A percentile compares a stretch with the other conserved stretches of the same genome.
These are phyloP conservation scores for Plasmodium gaboni DNA, from an alignment of 169 alveolate species.

Conservation along the genomic window DNA sequence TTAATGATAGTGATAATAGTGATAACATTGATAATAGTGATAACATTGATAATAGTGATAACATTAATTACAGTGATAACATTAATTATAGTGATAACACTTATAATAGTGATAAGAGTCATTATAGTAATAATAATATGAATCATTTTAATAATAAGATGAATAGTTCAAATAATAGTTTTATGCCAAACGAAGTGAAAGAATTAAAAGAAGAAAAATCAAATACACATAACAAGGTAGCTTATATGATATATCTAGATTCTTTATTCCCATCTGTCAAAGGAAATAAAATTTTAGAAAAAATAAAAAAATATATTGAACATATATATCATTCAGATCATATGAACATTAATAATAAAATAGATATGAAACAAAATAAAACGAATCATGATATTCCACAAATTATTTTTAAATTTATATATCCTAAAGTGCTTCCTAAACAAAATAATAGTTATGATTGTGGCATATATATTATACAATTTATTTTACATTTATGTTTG, in stretches of 20 bases:
- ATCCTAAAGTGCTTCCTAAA: constrained; percentile 69
- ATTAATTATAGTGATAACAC: neutral
- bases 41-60: neutral
- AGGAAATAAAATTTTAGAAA: constrained; percentile 52
- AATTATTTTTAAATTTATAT: constrained; percentile 72
- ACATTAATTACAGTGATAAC: neutral
- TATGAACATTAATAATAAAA: neutral
- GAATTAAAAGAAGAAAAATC: neutral
- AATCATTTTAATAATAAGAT: neutral
- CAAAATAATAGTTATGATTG: constrained; percentile 82
- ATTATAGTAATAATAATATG: neutral
- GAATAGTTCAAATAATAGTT: neutral
- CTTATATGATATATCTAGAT: constrained; percentile 80
- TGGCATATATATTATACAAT: constrained; percentile 79
- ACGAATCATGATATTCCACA: neutral
- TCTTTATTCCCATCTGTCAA: constrained; percentile 73
- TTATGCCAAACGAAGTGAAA: neutral
- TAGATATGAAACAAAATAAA: neutral
- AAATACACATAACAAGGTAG: constrained; percentile 22
- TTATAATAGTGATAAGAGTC: neutral
- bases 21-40: neutral
- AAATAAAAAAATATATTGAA: constrained; percentile 47
- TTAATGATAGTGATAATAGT: neutral
- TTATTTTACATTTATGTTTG: constrained; percentile 73
- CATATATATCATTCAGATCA: constrained; percentile 29